Evolutionary conservation across 2,329 filamentous ascomycete species (phyloP), one percentile per base, ranked within the genome.

Genomic region (Talaromyces sp.): DNA sequence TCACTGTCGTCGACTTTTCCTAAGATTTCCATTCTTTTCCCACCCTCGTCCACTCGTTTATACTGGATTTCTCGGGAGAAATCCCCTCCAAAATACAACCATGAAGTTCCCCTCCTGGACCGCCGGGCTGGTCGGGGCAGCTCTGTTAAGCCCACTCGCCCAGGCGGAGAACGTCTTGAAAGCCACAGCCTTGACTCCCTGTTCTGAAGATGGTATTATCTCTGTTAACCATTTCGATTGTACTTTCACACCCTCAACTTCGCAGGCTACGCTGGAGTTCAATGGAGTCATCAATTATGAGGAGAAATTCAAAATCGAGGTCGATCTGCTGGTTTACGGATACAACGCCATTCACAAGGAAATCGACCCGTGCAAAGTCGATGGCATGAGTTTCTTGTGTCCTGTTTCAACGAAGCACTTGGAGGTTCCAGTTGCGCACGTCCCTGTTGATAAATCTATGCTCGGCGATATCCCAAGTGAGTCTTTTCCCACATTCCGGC

Each of bases 231-330:
- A 55, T 11, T 58, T 64, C 47, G 68, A 80, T 35, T 66, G 79
- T 1, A 27, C 68, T 0, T 65, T 82, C 3, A 68, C 69, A 14
- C 76, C 73, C 0, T 76, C 75, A 4, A 77, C 80, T 54, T 80
- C 79, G 51, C 71, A 70, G 0, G 59, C 73, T 1, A 55, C 37
- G 3, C 39, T 67, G 71, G 82, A 90, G 67, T 86, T 96, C 61
- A 83, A 88, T 52, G 91, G 90, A 56, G 86, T 90, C 27, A 94
- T 91, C n/a, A 88, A 88, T 29, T 89, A 97, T 54, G 82, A 88
- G 64, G 91, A 90, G 64, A 89, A 88, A 69, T 88, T 97, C 57
- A 82, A 82, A 30, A 91, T 94, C 63, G 86, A 91, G 58, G 69
- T 96, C 49, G 74, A 85, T 53, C 82, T 96, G 62, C 82, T 86